Percentiles rank a stretch among this genome's conserved stretches.
Evolutionary conservation across 495 filamentous ascomycete species (phyloP).

Genomic region (Podospora bellae-mahoneyi): DNA sequence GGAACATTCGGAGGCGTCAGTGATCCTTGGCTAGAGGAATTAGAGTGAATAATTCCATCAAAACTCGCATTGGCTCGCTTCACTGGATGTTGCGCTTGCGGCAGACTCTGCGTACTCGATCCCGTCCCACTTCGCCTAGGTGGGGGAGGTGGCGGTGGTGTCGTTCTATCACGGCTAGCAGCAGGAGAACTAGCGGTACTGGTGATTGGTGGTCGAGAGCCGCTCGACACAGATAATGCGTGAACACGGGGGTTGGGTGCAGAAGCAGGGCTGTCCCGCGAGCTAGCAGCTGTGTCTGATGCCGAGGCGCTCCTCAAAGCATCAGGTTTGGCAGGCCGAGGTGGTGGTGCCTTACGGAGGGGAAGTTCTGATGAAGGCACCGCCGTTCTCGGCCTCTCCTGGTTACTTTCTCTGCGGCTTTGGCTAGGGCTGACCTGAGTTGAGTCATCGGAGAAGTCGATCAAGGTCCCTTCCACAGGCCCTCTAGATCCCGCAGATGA

Average conservation of each 20-base stretch:
- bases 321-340: slow-evolving; percentile 63
- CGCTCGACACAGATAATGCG: not conserved
- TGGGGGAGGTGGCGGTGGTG: not conserved
- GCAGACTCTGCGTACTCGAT: not conserved
- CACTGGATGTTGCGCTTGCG: slow-evolving; percentile 2
- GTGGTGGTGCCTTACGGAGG: slow-evolving; percentile 46
- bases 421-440: slow-evolving; percentile 31
- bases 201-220: not conserved
- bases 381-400: not conserved
- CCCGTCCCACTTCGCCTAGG: not conserved
- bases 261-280: not conserved
- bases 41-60: not conserved
- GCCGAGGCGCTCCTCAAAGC: slow-evolving; percentile 50
- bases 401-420: slow-evolving; percentile 22
- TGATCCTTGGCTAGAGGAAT: slow-evolving; percentile 5
- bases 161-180: slow-evolving; percentile 1
- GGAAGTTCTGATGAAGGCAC: slow-evolving; percentile 35
- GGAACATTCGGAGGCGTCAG: not conserved
- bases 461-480: slow-evolving; percentile 55
- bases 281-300: slow-evolving; percentile 12
- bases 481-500: slow-evolving; percentile 25
- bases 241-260: slow-evolving; percentile 20
- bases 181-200: not conserved
- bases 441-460: slow-evolving; percentile 60
- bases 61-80: not conserved